Evolutionary conservation across 345 rosid genomes (phyloP).

Genomic region (Litchi chinensis): DNA sequence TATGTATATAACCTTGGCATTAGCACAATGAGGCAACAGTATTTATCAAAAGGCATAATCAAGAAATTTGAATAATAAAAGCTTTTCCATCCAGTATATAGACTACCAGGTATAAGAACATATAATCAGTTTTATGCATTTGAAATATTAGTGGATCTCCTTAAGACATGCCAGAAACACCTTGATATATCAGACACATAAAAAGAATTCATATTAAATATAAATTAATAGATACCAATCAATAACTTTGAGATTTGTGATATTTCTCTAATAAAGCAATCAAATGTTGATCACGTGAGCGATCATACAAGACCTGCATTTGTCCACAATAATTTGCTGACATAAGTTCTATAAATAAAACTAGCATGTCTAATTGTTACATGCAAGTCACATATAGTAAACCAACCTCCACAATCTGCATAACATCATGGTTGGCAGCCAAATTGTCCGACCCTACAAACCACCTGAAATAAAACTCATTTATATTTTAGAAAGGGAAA

Average conservation of each 20-base stretch:
- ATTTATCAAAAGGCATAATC: neutral
- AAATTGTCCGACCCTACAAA: constrained; percentile 89
- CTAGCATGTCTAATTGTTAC: neutral
- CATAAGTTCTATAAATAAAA: neutral
- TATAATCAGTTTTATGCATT: neutral
- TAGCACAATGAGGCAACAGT: constrained; percentile 9
- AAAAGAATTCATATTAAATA: neutral
- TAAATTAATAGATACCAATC: neutral
- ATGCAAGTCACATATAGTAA: no score
- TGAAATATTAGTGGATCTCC: neutral
- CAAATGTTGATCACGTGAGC: constrained; percentile 68
- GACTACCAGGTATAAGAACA: neutral
- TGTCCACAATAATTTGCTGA: constrained; percentile 14
- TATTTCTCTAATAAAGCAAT: constrained; percentile 83
- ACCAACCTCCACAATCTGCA: constrained; percentile 95
- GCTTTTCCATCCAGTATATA: no score
- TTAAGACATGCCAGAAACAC: neutral
- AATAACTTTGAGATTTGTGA: constrained; percentile 76
- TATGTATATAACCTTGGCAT: constrained; percentile 23
- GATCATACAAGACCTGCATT: constrained; percentile 79
- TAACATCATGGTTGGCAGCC: constrained; percentile 98
- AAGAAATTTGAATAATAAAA: neutral
- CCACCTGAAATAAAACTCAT: constrained; percentile 59
- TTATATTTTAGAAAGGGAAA: neutral
- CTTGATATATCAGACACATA: neutral